These are phyloP conservation scores for Colletotrichum abscissum DNA, from an alignment of 2,329 filamentous ascomycete species.

Conservation along the genomic window DNA sequence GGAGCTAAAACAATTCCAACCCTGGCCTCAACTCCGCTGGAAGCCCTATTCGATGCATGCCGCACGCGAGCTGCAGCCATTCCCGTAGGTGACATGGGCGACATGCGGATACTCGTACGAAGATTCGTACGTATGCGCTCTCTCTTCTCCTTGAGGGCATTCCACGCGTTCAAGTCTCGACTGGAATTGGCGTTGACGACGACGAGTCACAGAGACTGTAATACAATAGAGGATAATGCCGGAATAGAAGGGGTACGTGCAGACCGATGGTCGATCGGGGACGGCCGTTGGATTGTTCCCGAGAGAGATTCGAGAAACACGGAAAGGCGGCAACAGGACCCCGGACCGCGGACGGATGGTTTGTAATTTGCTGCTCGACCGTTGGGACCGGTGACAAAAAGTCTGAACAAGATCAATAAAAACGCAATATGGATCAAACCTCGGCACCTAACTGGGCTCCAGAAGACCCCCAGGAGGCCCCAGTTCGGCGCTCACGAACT, in stretches of 20 bases:
- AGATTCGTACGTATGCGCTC: neutral
- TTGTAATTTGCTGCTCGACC: neutral
- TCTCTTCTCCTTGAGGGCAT: no score
- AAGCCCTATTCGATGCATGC: neutral
- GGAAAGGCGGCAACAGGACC: neutral
- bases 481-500: neutral
- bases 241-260: neutral
- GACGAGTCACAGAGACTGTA: neutral
- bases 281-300: neutral
- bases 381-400: neutral
- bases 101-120: neutral
- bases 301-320: neutral
- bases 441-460: neutral
- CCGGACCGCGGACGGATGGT: neutral
- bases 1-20: neutral
- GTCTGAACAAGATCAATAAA: neutral
- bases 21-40: neutral
- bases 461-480: neutral
- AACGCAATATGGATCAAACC: neutral
- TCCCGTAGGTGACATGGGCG: neutral
- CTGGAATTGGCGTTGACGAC: neutral
- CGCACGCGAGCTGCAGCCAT: conserved; percentile 1
- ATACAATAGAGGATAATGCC: neutral
- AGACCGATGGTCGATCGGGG: neutral
- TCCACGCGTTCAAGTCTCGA: no score